Conservation (phyloP, 129 eudicot genomes). For the Lonicera japonica region DNA sequence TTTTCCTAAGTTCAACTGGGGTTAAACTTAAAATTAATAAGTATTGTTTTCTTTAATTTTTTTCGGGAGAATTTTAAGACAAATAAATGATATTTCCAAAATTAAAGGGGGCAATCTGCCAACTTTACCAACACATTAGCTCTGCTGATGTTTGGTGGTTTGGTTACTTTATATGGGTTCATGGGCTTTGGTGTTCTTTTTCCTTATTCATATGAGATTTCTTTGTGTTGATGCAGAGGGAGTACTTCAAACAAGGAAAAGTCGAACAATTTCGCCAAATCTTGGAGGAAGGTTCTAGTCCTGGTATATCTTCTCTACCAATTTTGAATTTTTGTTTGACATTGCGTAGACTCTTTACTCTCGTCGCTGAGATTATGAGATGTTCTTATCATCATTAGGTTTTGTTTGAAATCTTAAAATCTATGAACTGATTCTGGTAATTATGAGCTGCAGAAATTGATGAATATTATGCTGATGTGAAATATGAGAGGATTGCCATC, state of each 20-base stretch:
- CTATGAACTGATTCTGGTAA: conserved; percentile 11
- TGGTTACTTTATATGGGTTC: neutral
- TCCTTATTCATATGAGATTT: neutral
- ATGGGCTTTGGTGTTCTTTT: neutral
- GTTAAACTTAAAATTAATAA: too few species aligned
- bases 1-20: too few species aligned
- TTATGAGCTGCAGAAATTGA: conserved; percentile 68
- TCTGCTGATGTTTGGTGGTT: too few species aligned
- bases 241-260: conserved; percentile 96
- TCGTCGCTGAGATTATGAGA: neutral
- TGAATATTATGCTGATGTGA: conserved; percentile 90
- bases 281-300: conserved; percentile 95
- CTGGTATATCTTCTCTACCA: conserved; percentile 41
- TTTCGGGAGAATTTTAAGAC: too few species aligned
- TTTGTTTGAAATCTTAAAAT: conserved; percentile 3
- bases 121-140: too few species aligned
- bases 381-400: neutral
- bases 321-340: neutral
- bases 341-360: neutral
- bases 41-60: too few species aligned
- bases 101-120: too few species aligned
- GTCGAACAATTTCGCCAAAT: conserved; percentile 86
- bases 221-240: conserved; percentile 57
- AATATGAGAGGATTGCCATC: conserved; percentile 93
- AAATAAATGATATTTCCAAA: too few species aligned